Percentiles rank a stretch among this genome's conserved stretches.
phyloP scores from a whole-genome alignment of 2,329 filamentous ascomycete genomes.

The Pseudogymnoascus sp. region DNA sequence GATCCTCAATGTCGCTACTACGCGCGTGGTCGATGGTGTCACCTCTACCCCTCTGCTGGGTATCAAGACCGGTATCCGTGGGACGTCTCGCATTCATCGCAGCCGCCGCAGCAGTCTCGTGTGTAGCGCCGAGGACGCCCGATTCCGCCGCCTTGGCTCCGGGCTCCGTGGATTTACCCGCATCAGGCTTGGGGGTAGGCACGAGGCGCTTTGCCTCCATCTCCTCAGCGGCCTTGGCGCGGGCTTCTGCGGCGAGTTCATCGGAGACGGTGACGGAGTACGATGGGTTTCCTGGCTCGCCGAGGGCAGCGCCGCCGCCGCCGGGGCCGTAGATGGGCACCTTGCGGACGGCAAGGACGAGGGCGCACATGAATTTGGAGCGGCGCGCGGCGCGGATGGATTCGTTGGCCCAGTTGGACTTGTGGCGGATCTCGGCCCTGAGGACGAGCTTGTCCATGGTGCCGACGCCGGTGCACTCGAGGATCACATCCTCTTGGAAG shows the following conservation, averaged over 20 bases:
- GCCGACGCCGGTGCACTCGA: slow-evolving; percentile 70
- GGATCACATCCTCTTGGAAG: slow-evolving; percentile 75
- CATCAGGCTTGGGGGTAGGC: slow-evolving; percentile 31
- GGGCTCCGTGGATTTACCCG: background rate
- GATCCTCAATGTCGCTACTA: slow-evolving; percentile 18
- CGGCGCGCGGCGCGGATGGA: slow-evolving; percentile 69
- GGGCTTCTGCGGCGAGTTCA: slow-evolving; percentile 53
- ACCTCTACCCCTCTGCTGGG: slow-evolving; percentile 10
- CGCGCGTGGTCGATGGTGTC: slow-evolving; percentile 13
- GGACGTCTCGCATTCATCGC: slow-evolving; percentile 24
- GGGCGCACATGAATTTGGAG: slow-evolving; percentile 94
- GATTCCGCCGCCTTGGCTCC: slow-evolving; percentile 13
- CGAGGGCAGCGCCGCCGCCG: slow-evolving; percentile 54
- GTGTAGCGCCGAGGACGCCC: slow-evolving; percentile 19
- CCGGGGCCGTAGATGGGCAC: slow-evolving; percentile 79
- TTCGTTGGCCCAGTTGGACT: slow-evolving; percentile 88
- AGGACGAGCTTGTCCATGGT: slow-evolving; percentile 84
- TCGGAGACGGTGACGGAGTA: slow-evolving; percentile 74
- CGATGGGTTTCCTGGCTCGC: slow-evolving; percentile 63
- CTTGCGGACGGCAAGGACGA: slow-evolving; percentile 76
- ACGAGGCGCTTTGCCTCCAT: slow-evolving; percentile 61
- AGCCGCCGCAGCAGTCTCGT: slow-evolving; percentile 34
- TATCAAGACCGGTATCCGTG: slow-evolving; percentile 21
- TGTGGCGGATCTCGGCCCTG: slow-evolving; percentile 78
- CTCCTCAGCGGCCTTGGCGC: slow-evolving; percentile 47